Evolutionary conservation across 345 rosid genomes (phyloP).

Genomic region (Raphanus raphanistrum): DNA sequence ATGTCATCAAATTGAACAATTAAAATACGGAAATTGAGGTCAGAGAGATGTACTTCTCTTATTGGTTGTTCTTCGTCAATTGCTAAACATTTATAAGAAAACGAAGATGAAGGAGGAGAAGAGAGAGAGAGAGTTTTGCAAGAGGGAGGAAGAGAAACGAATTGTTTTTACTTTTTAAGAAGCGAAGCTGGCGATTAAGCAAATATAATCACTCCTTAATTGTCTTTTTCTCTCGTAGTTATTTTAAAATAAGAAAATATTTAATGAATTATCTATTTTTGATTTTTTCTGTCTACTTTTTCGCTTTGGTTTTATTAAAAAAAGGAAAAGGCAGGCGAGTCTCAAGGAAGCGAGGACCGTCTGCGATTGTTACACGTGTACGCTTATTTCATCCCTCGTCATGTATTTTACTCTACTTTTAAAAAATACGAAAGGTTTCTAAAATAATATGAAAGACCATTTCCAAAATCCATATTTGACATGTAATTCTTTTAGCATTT

Average conservation of each 20-base stretch:
- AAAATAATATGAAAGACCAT: background rate
- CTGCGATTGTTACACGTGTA: slow-evolving; percentile 23
- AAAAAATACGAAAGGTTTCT: background rate
- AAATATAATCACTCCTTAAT: slow-evolving; percentile 14
- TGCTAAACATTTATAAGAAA: background rate
- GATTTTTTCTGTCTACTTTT: slow-evolving; percentile 22
- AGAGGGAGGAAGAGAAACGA: slow-evolving; percentile 22
- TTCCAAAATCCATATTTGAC: background rate
- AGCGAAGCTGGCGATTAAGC: slow-evolving; percentile 17
- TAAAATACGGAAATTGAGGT: slow-evolving; percentile 12
- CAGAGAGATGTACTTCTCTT: slow-evolving; percentile 32
- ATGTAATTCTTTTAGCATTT: background rate
- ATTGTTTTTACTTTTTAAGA: slow-evolving; percentile 2
- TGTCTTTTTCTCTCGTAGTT: slow-evolving; percentile 26
- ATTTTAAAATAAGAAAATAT: background rate
- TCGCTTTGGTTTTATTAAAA: slow-evolving; percentile 21
- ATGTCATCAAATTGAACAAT: slow-evolving; percentile 20
- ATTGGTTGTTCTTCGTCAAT: slow-evolving; percentile 29
- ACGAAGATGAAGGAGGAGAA: background rate
- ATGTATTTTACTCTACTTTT: background rate
- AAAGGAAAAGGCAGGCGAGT: slow-evolving; percentile 38
- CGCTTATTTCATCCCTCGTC: slow-evolving; percentile 21
- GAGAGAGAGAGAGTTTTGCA: background rate
- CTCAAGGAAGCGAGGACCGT: slow-evolving; percentile 31
- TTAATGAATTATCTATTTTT: slow-evolving; percentile 21